Evolutionary conservation across 148 eudicot genomes (phyloP), one percentile per base, ranked within the genome.

Genomic region (Cornus controversa): DNA sequence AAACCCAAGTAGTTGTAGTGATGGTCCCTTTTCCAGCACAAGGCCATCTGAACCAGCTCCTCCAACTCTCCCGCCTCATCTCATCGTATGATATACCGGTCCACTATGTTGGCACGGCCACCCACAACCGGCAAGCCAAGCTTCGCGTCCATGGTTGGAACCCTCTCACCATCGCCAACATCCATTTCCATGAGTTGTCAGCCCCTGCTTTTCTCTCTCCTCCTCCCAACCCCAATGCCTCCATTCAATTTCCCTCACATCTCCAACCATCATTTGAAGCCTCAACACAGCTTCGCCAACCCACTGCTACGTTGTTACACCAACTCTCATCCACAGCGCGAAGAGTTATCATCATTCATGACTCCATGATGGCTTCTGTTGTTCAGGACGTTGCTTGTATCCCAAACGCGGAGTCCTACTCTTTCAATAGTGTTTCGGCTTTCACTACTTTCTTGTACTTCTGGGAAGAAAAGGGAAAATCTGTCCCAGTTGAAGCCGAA

Each of bases 11-110:
- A 29, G 80, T 66, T 5, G 80, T 87, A 16, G 80, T 89, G 4
- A 84, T 89, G 84, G 90, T 91, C 20, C 96, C 98, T 4, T 63
- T 93, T 22, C 93, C 94, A 26, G 69, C 78, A 14, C 94, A 93
- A 73, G 88, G 97, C 79, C 97, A 93, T 75, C 88, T 93, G 37
- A 91, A 91, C 80, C 91, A 91, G 67, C 86, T 87, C 62, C 91
- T 93, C 70, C 97, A 89, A 36, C 90, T 93, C 75, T 81, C 89
- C 47, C 79, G 82, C 75, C 82, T 86, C 77, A 77, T 93, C 70
- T 28, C 91, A 69, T 70, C 89, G 75, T 76, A 86, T 80, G 24
- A 75, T 22, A 77, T 93, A 29, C 89, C 89, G 11, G 84, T 88
- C 73, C 90, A 91, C 75, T 93, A 80, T 60, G 89, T 79, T 16